Conservation (phyloP, 441 rosid species). For the Viola pubescens region DNA sequence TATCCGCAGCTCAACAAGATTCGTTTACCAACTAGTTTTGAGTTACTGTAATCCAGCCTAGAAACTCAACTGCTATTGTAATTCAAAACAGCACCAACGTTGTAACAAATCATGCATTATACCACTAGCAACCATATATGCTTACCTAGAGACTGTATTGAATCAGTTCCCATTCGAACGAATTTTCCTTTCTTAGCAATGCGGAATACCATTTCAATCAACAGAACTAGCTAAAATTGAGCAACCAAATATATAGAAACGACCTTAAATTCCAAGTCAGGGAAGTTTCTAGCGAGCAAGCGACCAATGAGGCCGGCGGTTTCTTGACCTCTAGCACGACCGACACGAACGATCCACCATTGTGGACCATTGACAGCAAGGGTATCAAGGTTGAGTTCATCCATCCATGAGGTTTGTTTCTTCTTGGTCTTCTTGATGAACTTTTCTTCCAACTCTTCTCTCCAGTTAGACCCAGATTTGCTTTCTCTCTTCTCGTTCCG, state of each 20-base stretch:
- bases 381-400: conserved; percentile 60
- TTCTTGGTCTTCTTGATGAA: conserved; percentile 68
- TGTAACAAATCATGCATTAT: no score
- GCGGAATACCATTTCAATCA: no score
- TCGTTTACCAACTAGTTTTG: no score
- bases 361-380: conserved; percentile 60
- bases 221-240: neutral
- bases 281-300: conserved; percentile 40
- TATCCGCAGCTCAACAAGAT: no score
- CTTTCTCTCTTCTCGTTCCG: conserved; percentile 65
- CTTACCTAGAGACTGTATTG: no score
- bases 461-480: conserved; percentile 55
- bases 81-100: no score
- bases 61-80: no score
- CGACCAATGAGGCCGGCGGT: conserved; percentile 58
- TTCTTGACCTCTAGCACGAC: conserved; percentile 47
- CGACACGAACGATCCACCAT: conserved; percentile 68
- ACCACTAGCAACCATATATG: no score
- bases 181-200: no score
- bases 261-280: conserved; percentile 60
- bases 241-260: neutral
- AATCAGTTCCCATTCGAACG: no score
- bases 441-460: conserved; percentile 70
- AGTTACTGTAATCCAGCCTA: no score
- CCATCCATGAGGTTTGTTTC: conserved; percentile 43